Conservation (phyloP, 768 basidiomycete species). For the Phanerochaete carnosa region DNA sequence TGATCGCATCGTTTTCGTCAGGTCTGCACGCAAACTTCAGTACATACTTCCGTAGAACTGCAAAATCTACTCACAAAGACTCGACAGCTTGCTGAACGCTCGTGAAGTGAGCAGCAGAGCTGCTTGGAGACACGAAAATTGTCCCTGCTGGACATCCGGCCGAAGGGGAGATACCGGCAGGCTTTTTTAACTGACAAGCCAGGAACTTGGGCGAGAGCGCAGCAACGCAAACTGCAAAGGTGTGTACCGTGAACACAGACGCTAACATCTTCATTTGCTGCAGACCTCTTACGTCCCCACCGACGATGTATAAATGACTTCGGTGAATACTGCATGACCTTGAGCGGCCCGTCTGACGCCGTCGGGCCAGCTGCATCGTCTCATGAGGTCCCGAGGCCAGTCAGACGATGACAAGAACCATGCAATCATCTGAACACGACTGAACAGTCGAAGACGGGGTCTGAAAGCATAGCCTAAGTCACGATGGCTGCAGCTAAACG, state of each 20-base stretch:
- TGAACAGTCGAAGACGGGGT: too few relatives aligned
- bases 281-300: too few relatives aligned
- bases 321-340: neutral
- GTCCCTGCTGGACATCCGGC: constrained; percentile 55
- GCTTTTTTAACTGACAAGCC: constrained; percentile 51
- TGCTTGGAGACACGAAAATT: constrained; percentile 51
- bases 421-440: neutral
- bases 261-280: too few relatives aligned
- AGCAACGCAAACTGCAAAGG: neutral
- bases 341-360: neutral
- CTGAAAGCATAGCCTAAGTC: too few relatives aligned
- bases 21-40: constrained; percentile 32
- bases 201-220: constrained; percentile 26
- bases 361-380: neutral
- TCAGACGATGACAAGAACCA: neutral
- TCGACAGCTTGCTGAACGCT: constrained; percentile 53
- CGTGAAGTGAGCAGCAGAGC: constrained; percentile 42
- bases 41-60: neutral
- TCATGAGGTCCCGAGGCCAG: neutral
- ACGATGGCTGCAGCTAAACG: too few relatives aligned
- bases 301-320: neutral
- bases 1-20: constrained; percentile 34
- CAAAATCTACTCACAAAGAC: constrained; percentile 42
- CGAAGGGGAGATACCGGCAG: constrained; percentile 38
- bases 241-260: neutral